Base-by-base conservation (phyloP, 2,329 filamentous ascomycete species). In the Albifimbria verrucaria region DNA sequence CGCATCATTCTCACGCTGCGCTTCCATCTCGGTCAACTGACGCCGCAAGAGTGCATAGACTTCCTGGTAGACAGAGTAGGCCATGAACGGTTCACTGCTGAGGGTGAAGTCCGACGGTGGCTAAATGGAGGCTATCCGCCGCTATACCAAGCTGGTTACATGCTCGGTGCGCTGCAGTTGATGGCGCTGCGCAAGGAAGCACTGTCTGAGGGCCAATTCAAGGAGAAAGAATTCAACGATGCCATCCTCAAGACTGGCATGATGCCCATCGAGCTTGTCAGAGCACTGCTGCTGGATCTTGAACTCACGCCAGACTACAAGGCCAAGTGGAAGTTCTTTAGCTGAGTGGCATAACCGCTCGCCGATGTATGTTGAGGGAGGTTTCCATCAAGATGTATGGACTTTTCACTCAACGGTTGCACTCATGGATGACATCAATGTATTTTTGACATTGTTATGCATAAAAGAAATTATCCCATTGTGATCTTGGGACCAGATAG, bases 141-240 rank as follows among this genome's bases (percentile, higher is more conserved):
- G 2, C 60, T 85, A 7, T 85, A 85, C 57, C 82, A 85, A 63
- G 78, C 78, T 0, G 81, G 77, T 0, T 85, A 85, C 61, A 78
- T 85, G 74, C 66, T 85, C 1, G 82, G 82, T 0, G 81, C 81
- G 1, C 63, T 86, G 59, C 82, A 85, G 62, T 61, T 85, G 10
- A 76, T 77, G 60, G 66, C 70, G 4, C 60, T 86, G 54, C 67
- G 81, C 2, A 66, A 72, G 12, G 80, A 85, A 63, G 64, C 77
- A 2, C 59, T 85, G 3, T 66, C 66, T 0, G 55, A 49, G 1
- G 71, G 69, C 0, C 48, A 57, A 25, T 67, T 78, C 57, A 59
- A 58, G 1, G 81, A 85, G 62, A 83, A 79, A 63, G 66, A 74
- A 45, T 85, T 84, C 49, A 80, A 86, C 59, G 80, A 85, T 60